These are phyloP conservation scores for Camptophora hylomeconis DNA, from an alignment of 2,329 filamentous ascomycete species.

Conservation along the genomic window DNA sequence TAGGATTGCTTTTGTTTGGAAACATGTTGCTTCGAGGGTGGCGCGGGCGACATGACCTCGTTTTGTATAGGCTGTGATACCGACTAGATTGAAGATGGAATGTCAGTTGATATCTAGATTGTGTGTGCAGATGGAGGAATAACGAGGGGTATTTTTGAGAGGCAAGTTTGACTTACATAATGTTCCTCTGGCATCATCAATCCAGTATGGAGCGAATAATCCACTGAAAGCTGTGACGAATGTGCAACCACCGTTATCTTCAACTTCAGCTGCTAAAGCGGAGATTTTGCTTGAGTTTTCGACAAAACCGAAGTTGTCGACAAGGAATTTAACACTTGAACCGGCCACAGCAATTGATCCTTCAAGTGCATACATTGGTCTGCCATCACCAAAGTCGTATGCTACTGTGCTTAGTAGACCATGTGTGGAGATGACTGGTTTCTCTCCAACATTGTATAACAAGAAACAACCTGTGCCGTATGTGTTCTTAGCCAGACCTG, in stretches of 20 bases:
- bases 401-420: constrained; percentile 78
- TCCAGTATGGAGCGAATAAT: constrained; percentile 88
- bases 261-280: constrained; percentile 49
- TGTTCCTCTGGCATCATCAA: constrained; percentile 81
- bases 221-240: constrained; percentile 87
- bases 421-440: constrained; percentile 73
- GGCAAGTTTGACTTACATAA: too few relatives aligned
- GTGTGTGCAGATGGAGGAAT: not conserved
- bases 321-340: constrained; percentile 63
- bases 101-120: constrained; percentile 1
- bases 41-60: constrained; percentile 78
- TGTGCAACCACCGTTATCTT: constrained; percentile 70
- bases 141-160: too few relatives aligned
- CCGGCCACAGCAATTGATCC: constrained; percentile 74
- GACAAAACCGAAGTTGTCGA: constrained; percentile 53
- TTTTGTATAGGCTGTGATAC: constrained; percentile 73
- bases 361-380: constrained; percentile 68
- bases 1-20: constrained; percentile 82
- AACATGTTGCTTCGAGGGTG: constrained; percentile 82
- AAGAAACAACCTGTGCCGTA: constrained; percentile 86
- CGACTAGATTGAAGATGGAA: too few relatives aligned
- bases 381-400: constrained; percentile 61
- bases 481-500: constrained; percentile 78
- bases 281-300: constrained; percentile 49
- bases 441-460: constrained; percentile 73